Percentiles rank a stretch among this genome's conserved stretches.
These are phyloP conservation scores for Pyrenula aspistea DNA, from an alignment of 495 filamentous ascomycete genomes.

Conservation along the genomic window DNA sequence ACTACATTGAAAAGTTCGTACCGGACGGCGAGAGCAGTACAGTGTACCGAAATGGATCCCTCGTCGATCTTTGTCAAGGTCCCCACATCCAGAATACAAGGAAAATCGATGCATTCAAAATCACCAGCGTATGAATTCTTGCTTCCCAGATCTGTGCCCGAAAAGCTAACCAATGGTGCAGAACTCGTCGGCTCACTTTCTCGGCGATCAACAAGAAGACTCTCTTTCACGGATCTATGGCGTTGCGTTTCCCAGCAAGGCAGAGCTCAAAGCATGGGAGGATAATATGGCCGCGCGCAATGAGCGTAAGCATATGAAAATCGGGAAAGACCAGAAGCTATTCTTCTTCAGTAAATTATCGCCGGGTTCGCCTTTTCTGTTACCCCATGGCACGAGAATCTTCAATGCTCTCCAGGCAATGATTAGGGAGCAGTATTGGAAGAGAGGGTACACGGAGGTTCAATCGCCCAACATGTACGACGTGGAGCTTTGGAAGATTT, in stretches of 20 bases:
- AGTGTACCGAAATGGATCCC: slow-evolving; percentile 75
- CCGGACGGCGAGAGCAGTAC: slow-evolving; percentile 79
- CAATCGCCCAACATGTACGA: slow-evolving; percentile 96
- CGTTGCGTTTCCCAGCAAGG: slow-evolving; percentile 95
- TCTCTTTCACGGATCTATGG: slow-evolving; percentile 93
- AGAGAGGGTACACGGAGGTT: slow-evolving; percentile 88
- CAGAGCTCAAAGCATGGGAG: slow-evolving; percentile 76
- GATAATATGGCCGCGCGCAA: slow-evolving; percentile 92
- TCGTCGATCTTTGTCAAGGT: slow-evolving; percentile 71
- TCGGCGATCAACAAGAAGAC: slow-evolving; percentile 85
- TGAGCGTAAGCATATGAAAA: slow-evolving; percentile 82
- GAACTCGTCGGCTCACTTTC: slow-evolving; percentile 94
- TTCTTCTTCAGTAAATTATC: slow-evolving; percentile 93
- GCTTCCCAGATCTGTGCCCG: no score
- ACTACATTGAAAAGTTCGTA: slow-evolving; percentile 90
- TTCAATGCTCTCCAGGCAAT: slow-evolving; percentile 78
- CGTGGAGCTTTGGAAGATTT: slow-evolving; percentile 77
- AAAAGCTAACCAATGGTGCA: slow-evolving; percentile 18
- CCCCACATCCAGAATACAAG: slow-evolving; percentile 88
- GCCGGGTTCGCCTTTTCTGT: slow-evolving; percentile 84
- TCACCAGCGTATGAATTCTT: no score
- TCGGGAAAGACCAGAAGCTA: slow-evolving; percentile 89
- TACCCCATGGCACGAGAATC: slow-evolving; percentile 86
- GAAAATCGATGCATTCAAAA: slow-evolving; percentile 82
- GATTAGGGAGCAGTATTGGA: slow-evolving; percentile 79